A percentile compares a stretch with the other conserved stretches of the same genome.
Conservation (phyloP, 768 basidiomycete genomes). For the Pseudohyphozyma bogoriensis region DNA sequence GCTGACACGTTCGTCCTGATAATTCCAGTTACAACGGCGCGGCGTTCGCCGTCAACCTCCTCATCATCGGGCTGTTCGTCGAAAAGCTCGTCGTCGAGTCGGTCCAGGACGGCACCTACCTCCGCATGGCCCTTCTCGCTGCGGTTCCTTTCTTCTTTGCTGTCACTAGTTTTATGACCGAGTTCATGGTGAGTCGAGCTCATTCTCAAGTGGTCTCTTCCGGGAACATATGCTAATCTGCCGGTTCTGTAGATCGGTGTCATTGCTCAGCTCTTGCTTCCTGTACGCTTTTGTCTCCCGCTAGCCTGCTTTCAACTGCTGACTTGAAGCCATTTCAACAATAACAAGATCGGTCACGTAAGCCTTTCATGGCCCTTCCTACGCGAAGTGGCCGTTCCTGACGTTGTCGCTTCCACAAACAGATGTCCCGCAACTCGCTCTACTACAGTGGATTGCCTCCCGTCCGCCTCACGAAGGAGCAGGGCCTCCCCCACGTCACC, state of each 20-base stretch:
- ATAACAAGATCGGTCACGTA: background rate
- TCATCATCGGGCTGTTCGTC: background rate
- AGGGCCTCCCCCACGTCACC: slow-evolving; percentile 6
- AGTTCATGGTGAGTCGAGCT: background rate
- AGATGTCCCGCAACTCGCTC: slow-evolving; percentile 2
- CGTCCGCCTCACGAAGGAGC: background rate
- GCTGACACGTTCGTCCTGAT: background rate
- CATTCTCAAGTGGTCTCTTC: background rate
- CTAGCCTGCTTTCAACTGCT: too few species aligned
- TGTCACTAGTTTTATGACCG: background rate
- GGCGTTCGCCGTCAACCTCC: background rate
- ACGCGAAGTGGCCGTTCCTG: background rate
- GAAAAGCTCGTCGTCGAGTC: background rate
- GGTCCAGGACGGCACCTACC: background rate
- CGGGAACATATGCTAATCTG: background rate
- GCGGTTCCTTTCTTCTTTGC: slow-evolving; percentile 9
- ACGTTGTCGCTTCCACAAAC: background rate
- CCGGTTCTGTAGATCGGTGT: background rate
- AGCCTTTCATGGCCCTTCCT: background rate
- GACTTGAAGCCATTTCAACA: too few species aligned
- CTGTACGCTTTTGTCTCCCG: too few species aligned
- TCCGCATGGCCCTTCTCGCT: background rate
- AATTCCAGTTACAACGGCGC: slow-evolving; percentile 10
- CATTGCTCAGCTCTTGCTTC: slow-evolving; percentile 4
- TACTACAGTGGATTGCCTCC: slow-evolving; percentile 5